Evolutionary conservation across 2,329 filamentous ascomycete genomes (phyloP).

Genomic region (Camillea tinctor): DNA sequence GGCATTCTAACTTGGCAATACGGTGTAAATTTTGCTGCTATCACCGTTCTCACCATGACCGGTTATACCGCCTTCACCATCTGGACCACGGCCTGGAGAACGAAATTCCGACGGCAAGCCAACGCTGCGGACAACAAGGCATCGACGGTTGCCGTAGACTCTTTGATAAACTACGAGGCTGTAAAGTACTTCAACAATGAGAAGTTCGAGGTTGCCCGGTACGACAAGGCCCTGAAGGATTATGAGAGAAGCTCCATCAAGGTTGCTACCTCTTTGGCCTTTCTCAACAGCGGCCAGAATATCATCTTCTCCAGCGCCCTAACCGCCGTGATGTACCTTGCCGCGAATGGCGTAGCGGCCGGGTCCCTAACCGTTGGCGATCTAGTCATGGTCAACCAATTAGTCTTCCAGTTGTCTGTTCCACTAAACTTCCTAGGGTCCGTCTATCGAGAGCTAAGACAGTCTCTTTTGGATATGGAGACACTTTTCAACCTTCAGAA

Average conservation of each 20-base stretch:
- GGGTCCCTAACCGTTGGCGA: slow-evolving; percentile 88
- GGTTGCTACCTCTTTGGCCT: slow-evolving; percentile 86
- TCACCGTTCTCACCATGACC: slow-evolving; percentile 87
- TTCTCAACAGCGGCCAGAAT: slow-evolving; percentile 93
- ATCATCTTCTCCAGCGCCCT: slow-evolving; percentile 94
- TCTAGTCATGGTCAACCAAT: slow-evolving; percentile 97
- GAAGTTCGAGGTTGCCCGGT: slow-evolving; percentile 85
- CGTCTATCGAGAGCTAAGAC: slow-evolving; percentile 91
- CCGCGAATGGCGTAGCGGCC: slow-evolving; percentile 80
- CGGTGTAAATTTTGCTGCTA: slow-evolving; percentile 84
- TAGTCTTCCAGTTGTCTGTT: slow-evolving; percentile 96
- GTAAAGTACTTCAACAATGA: slow-evolving; percentile 99
- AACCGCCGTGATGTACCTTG: slow-evolving; percentile 98
- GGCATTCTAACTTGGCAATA: slow-evolving; percentile 97
- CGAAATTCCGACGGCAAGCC: slow-evolving; percentile 90
- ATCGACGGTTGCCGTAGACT: slow-evolving; percentile 93
- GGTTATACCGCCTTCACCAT: slow-evolving; percentile 97
- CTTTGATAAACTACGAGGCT: slow-evolving; percentile 96
- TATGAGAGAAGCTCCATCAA: slow-evolving; percentile 97
- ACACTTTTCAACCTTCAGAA: slow-evolving; percentile 97
- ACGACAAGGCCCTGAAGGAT: slow-evolving; percentile 79
- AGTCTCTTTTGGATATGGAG: slow-evolving; percentile 97
- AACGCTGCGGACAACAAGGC: slow-evolving; percentile 96
- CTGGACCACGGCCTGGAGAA: slow-evolving; percentile 93
- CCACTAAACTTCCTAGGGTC: slow-evolving; percentile 98